Conservation (phyloP, 1,139 yeast genomes). For the Yamadazyma diddensiae region DNA sequence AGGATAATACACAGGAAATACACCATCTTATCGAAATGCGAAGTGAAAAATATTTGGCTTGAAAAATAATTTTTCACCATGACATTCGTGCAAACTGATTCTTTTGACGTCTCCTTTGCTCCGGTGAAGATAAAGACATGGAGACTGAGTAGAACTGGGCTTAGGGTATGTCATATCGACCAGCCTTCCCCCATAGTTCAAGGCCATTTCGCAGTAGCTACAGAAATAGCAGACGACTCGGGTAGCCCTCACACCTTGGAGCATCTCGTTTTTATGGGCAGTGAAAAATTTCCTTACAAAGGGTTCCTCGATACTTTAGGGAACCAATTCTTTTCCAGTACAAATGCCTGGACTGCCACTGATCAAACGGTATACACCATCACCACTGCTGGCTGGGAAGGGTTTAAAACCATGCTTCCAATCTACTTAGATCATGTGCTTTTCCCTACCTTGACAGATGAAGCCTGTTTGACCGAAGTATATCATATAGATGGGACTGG, state of each 20-base stretch:
- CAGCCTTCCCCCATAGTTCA: slow-evolving; percentile 87
- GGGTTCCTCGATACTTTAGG: slow-evolving; percentile 88
- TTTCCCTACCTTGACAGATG: slow-evolving; percentile 83
- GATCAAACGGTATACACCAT: slow-evolving; percentile 95
- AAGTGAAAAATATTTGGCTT: no score
- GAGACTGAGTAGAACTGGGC: slow-evolving; percentile 74
- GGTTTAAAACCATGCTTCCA: slow-evolving; percentile 79
- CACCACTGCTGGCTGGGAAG: slow-evolving; percentile 95
- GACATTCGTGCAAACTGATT: slow-evolving; percentile 13
- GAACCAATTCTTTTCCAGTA: slow-evolving; percentile 76
- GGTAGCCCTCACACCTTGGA: slow-evolving; percentile 97
- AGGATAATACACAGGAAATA: no score
- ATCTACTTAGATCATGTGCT: slow-evolving; percentile 86
- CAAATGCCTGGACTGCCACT: slow-evolving; percentile 97
- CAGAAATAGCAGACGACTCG: slow-evolving; percentile 81
- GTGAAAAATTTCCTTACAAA: slow-evolving; percentile 83
- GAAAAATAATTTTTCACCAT: slow-evolving; percentile 3
- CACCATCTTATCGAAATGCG: no score
- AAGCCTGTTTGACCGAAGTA: slow-evolving; percentile 91
- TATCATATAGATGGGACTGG: slow-evolving; percentile 91
- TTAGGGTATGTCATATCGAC: slow-evolving; percentile 72
- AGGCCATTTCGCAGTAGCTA: slow-evolving; percentile 93
- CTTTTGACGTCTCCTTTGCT: slow-evolving; percentile 60
- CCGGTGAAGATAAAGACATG: slow-evolving; percentile 67
- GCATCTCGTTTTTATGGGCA: slow-evolving; percentile 94